These are phyloP conservation scores for Aspergillus sclerotialis DNA, from an alignment of 2,329 filamentous ascomycete species.

Conservation along the genomic window DNA sequence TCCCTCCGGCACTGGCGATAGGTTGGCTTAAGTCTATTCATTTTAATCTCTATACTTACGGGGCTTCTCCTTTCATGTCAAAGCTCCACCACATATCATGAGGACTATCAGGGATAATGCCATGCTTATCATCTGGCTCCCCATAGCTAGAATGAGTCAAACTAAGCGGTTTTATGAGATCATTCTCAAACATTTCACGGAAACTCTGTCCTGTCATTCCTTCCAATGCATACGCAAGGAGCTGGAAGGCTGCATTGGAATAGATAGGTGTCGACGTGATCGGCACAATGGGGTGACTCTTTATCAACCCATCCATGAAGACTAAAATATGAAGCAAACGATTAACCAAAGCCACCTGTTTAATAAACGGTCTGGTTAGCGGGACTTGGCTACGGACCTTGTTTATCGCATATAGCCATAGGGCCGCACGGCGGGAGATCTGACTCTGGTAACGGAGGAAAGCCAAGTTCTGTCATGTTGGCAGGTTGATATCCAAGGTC, in stretches of 20 bases:
- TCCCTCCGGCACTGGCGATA: constrained; percentile 31
- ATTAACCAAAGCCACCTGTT: not conserved
- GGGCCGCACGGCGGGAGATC: constrained; percentile 8
- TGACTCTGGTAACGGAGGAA: not conserved
- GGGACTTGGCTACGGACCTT: not conserved
- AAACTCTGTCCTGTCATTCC: constrained; percentile 33
- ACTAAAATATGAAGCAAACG: constrained; percentile 13
- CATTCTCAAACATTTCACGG: constrained; percentile 25
- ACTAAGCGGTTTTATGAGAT: constrained; percentile 32
- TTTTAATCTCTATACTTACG: constrained; percentile 22
- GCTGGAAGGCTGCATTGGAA: constrained; percentile 30
- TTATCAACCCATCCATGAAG: constrained; percentile 27
- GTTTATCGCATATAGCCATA: not conserved
- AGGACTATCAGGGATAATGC: constrained; percentile 32
- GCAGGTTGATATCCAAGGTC: constrained; percentile 6
- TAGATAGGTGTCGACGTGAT: constrained; percentile 26
- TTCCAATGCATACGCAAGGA: constrained; percentile 33
- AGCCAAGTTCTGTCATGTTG: not conserved
- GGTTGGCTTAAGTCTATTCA: not conserved
- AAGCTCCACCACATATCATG: constrained; percentile 24
- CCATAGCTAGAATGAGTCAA: constrained; percentile 29
- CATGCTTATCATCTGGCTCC: constrained; percentile 9
- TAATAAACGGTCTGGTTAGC: not conserved
- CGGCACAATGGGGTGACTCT: constrained; percentile 24
- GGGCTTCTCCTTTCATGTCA: constrained; percentile 33